Evolutionary conservation across 768 basidiomycete genomes (phyloP).

Genomic region (Macrocybe gigantea): DNA sequence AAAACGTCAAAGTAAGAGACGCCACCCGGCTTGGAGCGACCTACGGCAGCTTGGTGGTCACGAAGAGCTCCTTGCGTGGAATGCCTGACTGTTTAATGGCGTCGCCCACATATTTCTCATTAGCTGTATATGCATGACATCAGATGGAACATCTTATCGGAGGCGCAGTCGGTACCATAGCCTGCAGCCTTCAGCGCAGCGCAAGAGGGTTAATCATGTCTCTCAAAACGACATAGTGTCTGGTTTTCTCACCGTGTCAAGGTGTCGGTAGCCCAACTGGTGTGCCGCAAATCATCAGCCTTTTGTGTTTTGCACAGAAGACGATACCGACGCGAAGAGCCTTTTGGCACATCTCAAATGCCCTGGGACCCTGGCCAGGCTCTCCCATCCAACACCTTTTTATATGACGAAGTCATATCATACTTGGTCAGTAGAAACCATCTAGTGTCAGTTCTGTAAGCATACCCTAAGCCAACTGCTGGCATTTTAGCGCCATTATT

Average conservation of each 20-base stretch:
- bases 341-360: constrained; percentile 14
- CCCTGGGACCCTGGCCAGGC: constrained; percentile 18
- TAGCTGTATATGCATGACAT: constrained; percentile 9
- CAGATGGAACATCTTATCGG: not conserved
- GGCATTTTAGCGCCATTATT: constrained; percentile 19
- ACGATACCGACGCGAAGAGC: constrained; percentile 12
- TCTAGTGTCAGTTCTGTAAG: not conserved
- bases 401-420: not conserved
- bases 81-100: constrained; percentile 33
- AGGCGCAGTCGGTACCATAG: constrained; percentile 5
- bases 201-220: not conserved
- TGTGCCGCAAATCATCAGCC: no score
- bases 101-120: constrained; percentile 30
- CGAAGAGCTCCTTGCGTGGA: constrained; percentile 30
- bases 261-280: constrained; percentile 23
- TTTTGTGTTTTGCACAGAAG: no score
- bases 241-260: constrained; percentile 22
- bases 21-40: not conserved
- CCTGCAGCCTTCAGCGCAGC: constrained; percentile 6
- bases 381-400: constrained; percentile 26
- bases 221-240: not conserved
- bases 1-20: no score
- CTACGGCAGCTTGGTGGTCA: constrained; percentile 36
- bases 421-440: not conserved
- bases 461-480: constrained; percentile 23